A percentile compares a stretch with the other conserved stretches of the same genome.
These are phyloP conservation scores for Apiotrichum gamsii DNA, from an alignment of 1,284 basidiomycete genomes.

Conservation along the genomic window DNA sequence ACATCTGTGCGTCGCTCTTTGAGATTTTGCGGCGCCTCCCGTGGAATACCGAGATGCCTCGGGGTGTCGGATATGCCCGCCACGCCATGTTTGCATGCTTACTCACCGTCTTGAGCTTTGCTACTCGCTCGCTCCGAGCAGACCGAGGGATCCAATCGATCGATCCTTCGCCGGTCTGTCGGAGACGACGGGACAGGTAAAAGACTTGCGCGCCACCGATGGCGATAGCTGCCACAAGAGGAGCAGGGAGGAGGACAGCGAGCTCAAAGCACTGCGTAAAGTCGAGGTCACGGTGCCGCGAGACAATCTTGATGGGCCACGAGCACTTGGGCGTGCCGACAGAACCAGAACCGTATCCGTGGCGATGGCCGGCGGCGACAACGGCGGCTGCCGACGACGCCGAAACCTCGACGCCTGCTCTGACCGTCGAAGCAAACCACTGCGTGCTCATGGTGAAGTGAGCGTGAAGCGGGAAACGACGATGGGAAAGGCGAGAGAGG, in stretches of 20 bases:
- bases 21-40: too few species aligned
- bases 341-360: not conserved
- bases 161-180: conserved; percentile 11
- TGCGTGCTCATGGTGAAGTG: conserved; percentile 7
- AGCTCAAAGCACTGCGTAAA: conserved; percentile 78
- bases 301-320: conserved; percentile 46
- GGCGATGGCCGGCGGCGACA: conserved; percentile 1
- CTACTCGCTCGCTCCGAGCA: conserved; percentile 51
- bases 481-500: not conserved
- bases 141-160: conserved; percentile 20
- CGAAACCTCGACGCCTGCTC: conserved; percentile 1
- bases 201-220: conserved; percentile 46
- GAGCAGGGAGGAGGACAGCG: conserved; percentile 56
- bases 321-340: conserved; percentile 18
- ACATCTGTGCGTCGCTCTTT: conserved; percentile 27
- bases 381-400: not conserved
- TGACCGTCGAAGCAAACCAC: conserved; percentile 10
- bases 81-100: too few species aligned
- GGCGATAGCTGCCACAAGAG: conserved; percentile 54
- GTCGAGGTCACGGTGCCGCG: conserved; percentile 63
- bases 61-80: too few species aligned
- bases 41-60: too few species aligned
- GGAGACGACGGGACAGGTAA: conserved; percentile 36
- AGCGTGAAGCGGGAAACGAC: too few species aligned
- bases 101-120: conserved; percentile 62